Evolutionary conservation across 2,329 filamentous ascomycete species (phyloP).

Genomic region (Hymenoscyphus fraxineus): DNA sequence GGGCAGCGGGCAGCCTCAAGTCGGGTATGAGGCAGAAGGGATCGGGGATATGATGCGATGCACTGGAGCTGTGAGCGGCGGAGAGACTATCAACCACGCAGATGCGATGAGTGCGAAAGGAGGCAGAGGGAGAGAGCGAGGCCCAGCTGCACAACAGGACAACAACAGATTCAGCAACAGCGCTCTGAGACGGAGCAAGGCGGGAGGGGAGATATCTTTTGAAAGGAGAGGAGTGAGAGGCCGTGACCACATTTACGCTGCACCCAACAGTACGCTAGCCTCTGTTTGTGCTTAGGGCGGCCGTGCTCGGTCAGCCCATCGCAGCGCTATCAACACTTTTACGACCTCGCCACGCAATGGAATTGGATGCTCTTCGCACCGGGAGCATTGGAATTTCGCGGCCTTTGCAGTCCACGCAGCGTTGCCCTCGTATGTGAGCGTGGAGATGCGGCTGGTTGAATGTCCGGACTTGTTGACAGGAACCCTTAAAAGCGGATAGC

Average conservation of each 20-base stretch:
- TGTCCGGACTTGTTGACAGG: not conserved
- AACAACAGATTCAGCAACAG: not conserved
- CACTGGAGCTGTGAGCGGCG: not conserved
- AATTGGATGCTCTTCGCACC: not conserved
- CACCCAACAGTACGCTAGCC: not conserved
- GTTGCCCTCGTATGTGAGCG: not conserved
- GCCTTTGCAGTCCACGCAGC: not conserved
- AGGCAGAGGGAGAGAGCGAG: not conserved
- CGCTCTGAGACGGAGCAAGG: conserved; percentile 1
- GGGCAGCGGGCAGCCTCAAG: no score
- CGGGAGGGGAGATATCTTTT: conserved; percentile 1
- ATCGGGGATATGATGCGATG: no score
- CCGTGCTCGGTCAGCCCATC: not conserved
- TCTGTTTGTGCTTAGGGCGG: not conserved
- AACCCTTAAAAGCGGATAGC: not conserved
- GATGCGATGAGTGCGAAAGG: not conserved
- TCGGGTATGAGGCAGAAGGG: no score
- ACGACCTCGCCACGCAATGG: not conserved
- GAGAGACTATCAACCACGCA: not conserved
- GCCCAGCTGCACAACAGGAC: conserved; percentile 2
- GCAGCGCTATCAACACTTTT: not conserved
- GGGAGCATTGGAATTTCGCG: not conserved
- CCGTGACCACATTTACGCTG: not conserved
- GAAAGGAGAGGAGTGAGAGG: not conserved
- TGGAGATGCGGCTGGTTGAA: not conserved